Evolutionary conservation across 768 basidiomycete species (phyloP), one percentile per base, ranked within the genome.

Genomic region (Auriscalpium vulgare): DNA sequence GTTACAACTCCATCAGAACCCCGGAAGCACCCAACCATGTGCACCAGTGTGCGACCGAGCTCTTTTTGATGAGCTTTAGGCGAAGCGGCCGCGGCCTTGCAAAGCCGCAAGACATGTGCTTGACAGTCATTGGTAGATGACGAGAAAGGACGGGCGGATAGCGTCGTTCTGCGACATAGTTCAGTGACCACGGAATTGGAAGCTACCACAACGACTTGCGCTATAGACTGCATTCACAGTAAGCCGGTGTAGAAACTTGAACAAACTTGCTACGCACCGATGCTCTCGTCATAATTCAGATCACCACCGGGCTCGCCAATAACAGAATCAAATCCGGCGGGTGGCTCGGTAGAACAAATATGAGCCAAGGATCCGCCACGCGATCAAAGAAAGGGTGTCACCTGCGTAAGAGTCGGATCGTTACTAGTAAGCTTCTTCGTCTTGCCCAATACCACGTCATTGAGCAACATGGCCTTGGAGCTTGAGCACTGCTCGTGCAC

Each of bases 261-360:
- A n/a, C 21, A 29, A 34, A 11, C 37, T n/a, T 35, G 10, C 17
- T 17, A 44, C 66, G 50, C 35, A 67, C 66, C 66, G 40, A 66
- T 62, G 51, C 58, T 52, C 53, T 67, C 66, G 49, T 67, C 66
- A 35, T 67, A 66, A 50, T 67, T 67, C n/a, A 67, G 48, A 50
- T 61, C 56, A 2, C 56, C 55, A n/a, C 66, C 66, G 9, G 66
- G 66, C 49, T 64, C 66, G 17, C 66, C 66, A 11, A 62, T 51
- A 17, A 67, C 66, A 16, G 66, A 58, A 44, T 67, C 65, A 38
- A 55, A 58, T 14, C 63, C 63, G 6, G 43, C 5, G 8, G 66
- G 66, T 19, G 66, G 65, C 66, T 67, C 49, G 35, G 14, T 17
- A n/a, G n/a, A n/a, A n/a, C n/a, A n/a, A n/a, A 34, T 34, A 11